Conservation (phyloP, 192 early-diverging fungal species). For the Gigaspora rosea region DNA sequence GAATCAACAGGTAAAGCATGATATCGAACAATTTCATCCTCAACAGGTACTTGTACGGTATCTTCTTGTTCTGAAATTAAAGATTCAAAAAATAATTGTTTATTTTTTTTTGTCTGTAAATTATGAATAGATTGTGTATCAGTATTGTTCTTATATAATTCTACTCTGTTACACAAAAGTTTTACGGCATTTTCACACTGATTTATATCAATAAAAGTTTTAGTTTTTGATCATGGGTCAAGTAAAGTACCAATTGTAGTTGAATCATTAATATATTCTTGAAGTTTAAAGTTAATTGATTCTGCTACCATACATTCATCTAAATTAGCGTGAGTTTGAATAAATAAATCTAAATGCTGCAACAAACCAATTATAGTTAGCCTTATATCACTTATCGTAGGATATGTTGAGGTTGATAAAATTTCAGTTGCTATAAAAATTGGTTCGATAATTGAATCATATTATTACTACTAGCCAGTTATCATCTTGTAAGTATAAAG, state of each 20-base stretch:
- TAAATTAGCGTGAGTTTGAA: neutral
- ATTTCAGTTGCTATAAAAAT: neutral
- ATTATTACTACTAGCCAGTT: neutral
- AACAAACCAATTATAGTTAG: neutral
- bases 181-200: neutral
- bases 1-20: neutral
- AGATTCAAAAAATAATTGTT: slow-evolving; percentile 7
- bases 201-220: slow-evolving; percentile 12
- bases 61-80: neutral
- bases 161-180: neutral
- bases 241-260: neutral
- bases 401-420: neutral
- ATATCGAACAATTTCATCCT: slow-evolving; percentile 20
- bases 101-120: neutral
- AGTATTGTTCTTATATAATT: neutral
- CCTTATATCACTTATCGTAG: neutral
- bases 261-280: slow-evolving; percentile 1
- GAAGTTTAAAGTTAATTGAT: neutral
- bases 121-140: neutral
- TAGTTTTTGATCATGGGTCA: slow-evolving; percentile 8
- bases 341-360: neutral
- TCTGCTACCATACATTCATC: neutral
- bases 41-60: neutral
- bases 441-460: neutral
- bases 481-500: neutral